Conservation (phyloP, 345 rosid species). For the Gossypium australe region DNA sequence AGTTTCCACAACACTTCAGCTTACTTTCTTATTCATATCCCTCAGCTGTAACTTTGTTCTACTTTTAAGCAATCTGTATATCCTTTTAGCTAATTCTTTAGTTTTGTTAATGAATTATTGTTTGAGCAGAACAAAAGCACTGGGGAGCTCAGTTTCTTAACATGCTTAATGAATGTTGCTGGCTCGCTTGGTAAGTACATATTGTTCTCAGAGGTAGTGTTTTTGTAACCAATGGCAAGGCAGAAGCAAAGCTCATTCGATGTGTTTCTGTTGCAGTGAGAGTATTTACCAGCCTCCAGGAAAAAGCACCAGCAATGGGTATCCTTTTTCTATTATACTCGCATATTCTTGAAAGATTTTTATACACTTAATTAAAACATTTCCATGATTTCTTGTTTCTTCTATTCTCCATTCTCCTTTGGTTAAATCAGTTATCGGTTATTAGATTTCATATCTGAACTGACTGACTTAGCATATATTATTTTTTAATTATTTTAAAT, state of each 20-base stretch:
- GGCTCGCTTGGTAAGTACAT: conserved; percentile 65
- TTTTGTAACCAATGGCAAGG: neutral
- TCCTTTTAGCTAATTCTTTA: neutral
- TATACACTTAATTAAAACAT: neutral
- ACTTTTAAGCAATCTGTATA: neutral
- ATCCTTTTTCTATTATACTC: conserved; percentile 40
- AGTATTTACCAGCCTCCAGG: conserved; percentile 91
- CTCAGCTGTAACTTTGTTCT: neutral
- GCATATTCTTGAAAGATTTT: neutral
- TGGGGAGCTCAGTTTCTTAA: conserved; percentile 90
- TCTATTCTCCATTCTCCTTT: neutral
- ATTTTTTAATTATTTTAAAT: too few species aligned
- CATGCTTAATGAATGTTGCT: conserved; percentile 67
- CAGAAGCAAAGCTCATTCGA: neutral
- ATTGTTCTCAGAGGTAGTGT: neutral
- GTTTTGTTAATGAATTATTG: conserved; percentile 8
- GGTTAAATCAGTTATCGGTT: neutral
- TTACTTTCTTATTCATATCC: neutral
- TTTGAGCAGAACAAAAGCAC: conserved; percentile 76
- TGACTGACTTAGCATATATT: too few species aligned
- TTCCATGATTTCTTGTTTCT: neutral
- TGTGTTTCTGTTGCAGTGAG: conserved; percentile 48
- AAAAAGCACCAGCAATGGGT: conserved; percentile 83
- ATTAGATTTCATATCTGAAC: too few species aligned
- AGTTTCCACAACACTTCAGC: neutral